These are phyloP conservation scores for Paulownia fortunei DNA, from an alignment of 257 asterid genomes.

Conservation along the genomic window DNA sequence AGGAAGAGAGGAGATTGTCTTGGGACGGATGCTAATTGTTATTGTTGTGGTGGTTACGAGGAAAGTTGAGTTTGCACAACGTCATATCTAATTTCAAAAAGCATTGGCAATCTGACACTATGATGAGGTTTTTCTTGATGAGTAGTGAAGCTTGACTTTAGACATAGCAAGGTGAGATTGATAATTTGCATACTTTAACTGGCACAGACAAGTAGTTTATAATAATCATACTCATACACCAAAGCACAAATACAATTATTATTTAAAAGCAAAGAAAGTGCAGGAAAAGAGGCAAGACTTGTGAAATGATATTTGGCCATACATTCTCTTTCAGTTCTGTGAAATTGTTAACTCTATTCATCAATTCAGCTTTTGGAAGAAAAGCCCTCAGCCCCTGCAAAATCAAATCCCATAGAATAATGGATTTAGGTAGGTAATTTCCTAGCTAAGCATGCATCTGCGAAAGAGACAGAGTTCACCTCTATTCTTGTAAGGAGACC, in stretches of 20 bases:
- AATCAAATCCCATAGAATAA: conserved; percentile 22
- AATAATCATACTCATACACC: conserved; percentile 17
- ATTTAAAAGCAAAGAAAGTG: conserved; percentile 4
- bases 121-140: too few species aligned
- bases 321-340: conserved; percentile 87
- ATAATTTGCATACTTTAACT: not conserved
- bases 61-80: too few species aligned
- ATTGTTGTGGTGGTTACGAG: too few species aligned
- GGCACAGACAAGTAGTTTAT: conserved; percentile 8
- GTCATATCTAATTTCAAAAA: too few species aligned
- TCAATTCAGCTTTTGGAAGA: conserved; percentile 89
- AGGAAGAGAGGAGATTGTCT: too few species aligned
- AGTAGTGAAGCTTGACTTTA: too few species aligned
- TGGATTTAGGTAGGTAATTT: not conserved
- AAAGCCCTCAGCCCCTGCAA: conserved; percentile 95
- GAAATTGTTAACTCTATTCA: conserved; percentile 78
- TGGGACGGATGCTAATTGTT: too few species aligned
- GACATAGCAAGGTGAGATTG: not conserved
- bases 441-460: not conserved
- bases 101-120: too few species aligned
- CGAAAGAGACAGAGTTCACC: conserved; percentile 45
- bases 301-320: conserved; percentile 33
- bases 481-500: conserved; percentile 97
- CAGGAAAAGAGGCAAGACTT: conserved; percentile 9
- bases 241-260: not conserved